Evolutionary conservation across 2,329 filamentous ascomycete genomes (phyloP), one percentile per base, ranked within the genome.

Genomic region (Xylariaceae sp.): DNA sequence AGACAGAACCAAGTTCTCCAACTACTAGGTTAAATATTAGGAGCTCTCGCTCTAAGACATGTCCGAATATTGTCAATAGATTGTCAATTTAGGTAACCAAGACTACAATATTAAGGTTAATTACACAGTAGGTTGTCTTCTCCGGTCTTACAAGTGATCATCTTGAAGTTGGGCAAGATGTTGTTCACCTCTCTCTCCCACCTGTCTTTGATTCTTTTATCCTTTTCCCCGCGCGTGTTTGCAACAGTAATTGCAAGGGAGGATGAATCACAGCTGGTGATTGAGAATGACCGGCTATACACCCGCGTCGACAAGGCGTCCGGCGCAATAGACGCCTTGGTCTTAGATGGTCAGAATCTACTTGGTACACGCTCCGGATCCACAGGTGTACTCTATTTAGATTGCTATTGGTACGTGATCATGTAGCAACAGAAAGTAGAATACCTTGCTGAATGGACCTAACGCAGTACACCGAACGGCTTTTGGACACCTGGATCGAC

Each of bases 401-500:
- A 88, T 67, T 88, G 85, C 67, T 85, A 87, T 69, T 88, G 84
- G 61, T 65, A 47, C 62, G 53, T 62, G 50, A 56, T 44, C 37
- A 40, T 37, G 44, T 48, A 48, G 52, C 48, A 32, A 52, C 26
- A 12, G 49, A 29, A 58, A 52, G 56, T 50, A 57, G 48, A 45
- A 41, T 56, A 29, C 41, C 52, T 40, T 53, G 46, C 55, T 65
- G 26, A 67, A 37, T 12, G 32, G 14, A 32, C 32, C 40, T 47
- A 42, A 53, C 48, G 43, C 16, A 66, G 61, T 65, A 82, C 76
- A 0, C 82, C 83, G 1, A 76, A 75, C 0, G 85, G 85, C 0
- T 81, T 80, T 64, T 88, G 83, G 72, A 87, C 83, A 0, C 82
- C 84, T 0, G 84, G 83, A 0, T 73, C 72, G 4, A 79, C 77